Evolutionary conservation across 192 early-diverging fungal species (phyloP).

Genomic region (Cetraspora pellucida): DNA sequence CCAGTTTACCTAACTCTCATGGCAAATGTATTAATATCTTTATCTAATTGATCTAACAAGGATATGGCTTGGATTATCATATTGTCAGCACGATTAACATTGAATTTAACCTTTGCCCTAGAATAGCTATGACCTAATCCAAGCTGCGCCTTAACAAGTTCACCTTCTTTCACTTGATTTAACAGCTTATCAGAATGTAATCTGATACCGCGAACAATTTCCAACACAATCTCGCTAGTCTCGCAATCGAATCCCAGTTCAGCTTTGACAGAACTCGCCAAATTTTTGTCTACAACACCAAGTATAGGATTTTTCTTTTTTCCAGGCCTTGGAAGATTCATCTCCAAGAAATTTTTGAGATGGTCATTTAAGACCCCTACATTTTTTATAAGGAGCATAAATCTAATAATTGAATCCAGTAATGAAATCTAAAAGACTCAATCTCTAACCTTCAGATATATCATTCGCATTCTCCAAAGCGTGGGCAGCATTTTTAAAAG

Average conservation of each 20-base stretch:
- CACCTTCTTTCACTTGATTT: conserved; percentile 86
- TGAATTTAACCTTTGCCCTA: conserved; percentile 99
- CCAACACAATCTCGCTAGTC: conserved; percentile 71
- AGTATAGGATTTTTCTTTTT: conserved; percentile 38
- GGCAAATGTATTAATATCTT: conserved; percentile 97
- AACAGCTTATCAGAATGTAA: conserved; percentile 89
- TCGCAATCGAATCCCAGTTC: conserved; percentile 30
- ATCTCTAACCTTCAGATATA: conserved; percentile 85
- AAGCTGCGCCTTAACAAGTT: conserved; percentile 91
- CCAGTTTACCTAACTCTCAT: conserved; percentile 80
- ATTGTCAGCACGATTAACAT: conserved; percentile 98
- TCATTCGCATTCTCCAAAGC: conserved; percentile 98
- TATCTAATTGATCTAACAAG: conserved; percentile 96
- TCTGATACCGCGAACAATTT: conserved; percentile 93
- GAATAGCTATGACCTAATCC: conserved; percentile 99
- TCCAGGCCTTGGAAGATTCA: conserved; percentile 86
- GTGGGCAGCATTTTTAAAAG: conserved; percentile 96
- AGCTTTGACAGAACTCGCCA: conserved; percentile 19
- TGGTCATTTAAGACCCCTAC: conserved; percentile 83
- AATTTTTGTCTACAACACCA: conserved; percentile 26
- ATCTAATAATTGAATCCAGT: not conserved
- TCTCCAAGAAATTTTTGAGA: conserved; percentile 92
- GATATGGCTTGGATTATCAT: conserved; percentile 87
- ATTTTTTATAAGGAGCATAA: not conserved
- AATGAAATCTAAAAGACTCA: no score